Evolutionary conservation across 2,329 filamentous ascomycete genomes (phyloP).

Genomic region (Dendryphion nanum): DNA sequence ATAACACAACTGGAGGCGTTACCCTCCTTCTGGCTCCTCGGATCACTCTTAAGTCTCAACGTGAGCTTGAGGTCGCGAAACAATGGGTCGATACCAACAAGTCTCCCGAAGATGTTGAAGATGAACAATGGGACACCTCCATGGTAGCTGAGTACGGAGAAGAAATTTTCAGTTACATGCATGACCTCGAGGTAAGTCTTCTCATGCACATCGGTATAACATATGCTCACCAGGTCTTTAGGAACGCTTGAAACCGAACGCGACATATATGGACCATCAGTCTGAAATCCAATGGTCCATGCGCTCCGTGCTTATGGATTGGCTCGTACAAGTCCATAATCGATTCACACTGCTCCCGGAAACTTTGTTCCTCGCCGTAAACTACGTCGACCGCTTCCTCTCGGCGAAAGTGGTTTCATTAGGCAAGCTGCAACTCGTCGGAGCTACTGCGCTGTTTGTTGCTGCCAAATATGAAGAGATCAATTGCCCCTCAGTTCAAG

Average conservation of each 20-base stretch:
- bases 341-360: constrained; percentile 90
- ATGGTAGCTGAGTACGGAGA: constrained; percentile 98
- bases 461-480: constrained; percentile 99
- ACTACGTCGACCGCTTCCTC: constrained; percentile 96
- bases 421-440: constrained; percentile 91
- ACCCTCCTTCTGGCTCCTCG: constrained; percentile 71
- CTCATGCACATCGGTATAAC: too few relatives aligned
- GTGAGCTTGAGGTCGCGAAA: constrained; percentile 70
- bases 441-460: constrained; percentile 91
- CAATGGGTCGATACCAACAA: constrained; percentile 65
- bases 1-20: constrained; percentile 67
- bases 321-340: constrained; percentile 93
- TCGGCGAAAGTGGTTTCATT: constrained; percentile 93
- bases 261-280: constrained; percentile 95
- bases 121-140: constrained; percentile 88
- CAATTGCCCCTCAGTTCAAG: constrained; percentile 89
- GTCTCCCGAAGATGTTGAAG: constrained; percentile 74
- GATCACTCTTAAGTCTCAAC: constrained; percentile 64
- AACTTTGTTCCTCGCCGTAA: constrained; percentile 90
- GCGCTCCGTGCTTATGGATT: constrained; percentile 96
- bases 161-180: constrained; percentile 94
- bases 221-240: constrained; percentile 5
- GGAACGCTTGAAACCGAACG: constrained; percentile 81
- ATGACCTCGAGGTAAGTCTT: constrained; percentile 74
- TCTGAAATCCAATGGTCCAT: constrained; percentile 99